These are phyloP conservation scores for Rosa lucieae DNA, from an alignment of 306 rosid genomes.

Conservation along the genomic window DNA sequence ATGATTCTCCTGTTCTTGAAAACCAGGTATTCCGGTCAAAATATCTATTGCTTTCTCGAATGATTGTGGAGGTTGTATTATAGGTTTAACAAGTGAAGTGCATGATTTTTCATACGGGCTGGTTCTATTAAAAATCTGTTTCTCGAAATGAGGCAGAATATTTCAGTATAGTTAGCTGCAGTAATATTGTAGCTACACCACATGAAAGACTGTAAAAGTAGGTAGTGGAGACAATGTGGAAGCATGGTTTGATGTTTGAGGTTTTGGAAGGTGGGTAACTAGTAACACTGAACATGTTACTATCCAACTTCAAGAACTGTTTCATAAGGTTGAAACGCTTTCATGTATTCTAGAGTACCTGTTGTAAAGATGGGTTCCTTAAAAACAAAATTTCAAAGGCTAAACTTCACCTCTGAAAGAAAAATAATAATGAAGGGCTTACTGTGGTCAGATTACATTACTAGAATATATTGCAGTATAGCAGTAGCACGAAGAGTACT, in stretches of 20 bases:
- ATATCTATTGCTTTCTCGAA: slow-evolving; percentile 20
- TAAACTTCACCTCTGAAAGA: background rate
- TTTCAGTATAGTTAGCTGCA: background rate
- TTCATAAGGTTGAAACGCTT: background rate
- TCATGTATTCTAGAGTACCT: background rate
- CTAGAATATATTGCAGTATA: background rate
- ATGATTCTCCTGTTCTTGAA: slow-evolving; percentile 65
- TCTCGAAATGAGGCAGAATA: background rate
- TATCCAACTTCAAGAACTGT: background rate
- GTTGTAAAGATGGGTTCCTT: background rate
- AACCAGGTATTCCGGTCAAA: slow-evolving; percentile 47
- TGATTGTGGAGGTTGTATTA: background rate
- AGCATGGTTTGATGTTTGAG: background rate
- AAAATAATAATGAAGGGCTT: background rate
- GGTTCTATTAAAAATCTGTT: background rate
- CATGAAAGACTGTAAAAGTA: background rate
- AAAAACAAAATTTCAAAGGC: background rate
- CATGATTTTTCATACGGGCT: background rate
- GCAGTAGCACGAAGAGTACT: background rate
- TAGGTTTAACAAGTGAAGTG: background rate
- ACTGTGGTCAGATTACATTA: background rate
- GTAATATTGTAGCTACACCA: background rate
- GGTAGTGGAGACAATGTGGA: slow-evolving; percentile 2
- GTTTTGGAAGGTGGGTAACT: background rate
- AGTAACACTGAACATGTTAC: background rate